phyloP scores from a whole-genome alignment of 805 yeast genomes.

The Ogataea paradorogensis region DNA sequence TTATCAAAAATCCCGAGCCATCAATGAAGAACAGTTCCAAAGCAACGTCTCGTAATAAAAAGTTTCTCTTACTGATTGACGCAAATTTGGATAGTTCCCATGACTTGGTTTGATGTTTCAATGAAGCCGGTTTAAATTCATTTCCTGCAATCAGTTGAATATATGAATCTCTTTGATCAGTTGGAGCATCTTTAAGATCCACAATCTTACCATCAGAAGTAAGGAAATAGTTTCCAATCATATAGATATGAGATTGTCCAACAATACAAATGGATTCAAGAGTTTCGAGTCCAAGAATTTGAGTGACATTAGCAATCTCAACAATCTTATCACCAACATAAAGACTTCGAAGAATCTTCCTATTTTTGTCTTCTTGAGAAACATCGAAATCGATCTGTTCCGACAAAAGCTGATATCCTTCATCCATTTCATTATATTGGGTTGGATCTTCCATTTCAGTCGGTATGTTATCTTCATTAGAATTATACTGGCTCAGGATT shows the following conservation, averaged over 20 bases:
- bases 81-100: conserved; percentile 64
- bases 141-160: conserved; percentile 53
- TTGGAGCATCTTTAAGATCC: conserved; percentile 65
- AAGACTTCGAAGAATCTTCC: conserved; percentile 69
- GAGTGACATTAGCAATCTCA: conserved; percentile 73
- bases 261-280: conserved; percentile 71
- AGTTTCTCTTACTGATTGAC: conserved; percentile 70
- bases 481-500: conserved; percentile 43
- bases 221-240: conserved; percentile 68
- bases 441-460: conserved; percentile 2
- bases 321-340: conserved; percentile 67
- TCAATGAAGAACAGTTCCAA: conserved; percentile 71
- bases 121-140: conserved; percentile 14
- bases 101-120: conserved; percentile 45
- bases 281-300: conserved; percentile 73
- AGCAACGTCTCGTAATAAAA: conserved; percentile 76
- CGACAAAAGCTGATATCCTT: conserved; percentile 40
- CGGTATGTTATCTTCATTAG: conserved; percentile 34
- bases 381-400: conserved; percentile 36
- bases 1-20: conserved; percentile 68
- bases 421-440: conserved; percentile 7
- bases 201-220: conserved; percentile 52
- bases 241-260: conserved; percentile 62
- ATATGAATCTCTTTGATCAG: conserved; percentile 61
- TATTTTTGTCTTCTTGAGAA: conserved; percentile 60